phyloP scores from a whole-genome alignment of 257 asterid species.

The Nicotiana tabacum region DNA sequence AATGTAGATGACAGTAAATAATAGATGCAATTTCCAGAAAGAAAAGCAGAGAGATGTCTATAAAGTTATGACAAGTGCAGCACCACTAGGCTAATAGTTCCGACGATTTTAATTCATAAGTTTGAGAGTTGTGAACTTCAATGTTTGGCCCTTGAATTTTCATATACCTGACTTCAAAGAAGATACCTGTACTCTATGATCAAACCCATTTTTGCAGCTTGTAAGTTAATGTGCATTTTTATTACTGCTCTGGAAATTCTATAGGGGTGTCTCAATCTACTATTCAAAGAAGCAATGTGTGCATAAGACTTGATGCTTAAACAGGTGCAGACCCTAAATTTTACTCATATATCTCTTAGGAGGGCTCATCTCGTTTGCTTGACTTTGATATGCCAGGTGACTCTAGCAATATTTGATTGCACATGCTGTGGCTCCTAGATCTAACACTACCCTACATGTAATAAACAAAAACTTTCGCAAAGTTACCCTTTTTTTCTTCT shows the following conservation, averaged over 20 bases:
- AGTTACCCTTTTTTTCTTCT: background rate
- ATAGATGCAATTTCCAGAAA: background rate
- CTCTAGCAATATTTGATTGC: conserved; percentile 2
- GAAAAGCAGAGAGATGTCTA: background rate
- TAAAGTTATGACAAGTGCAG: background rate
- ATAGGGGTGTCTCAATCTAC: background rate
- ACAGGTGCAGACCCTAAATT: background rate
- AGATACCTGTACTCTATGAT: background rate
- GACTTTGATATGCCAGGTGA: background rate
- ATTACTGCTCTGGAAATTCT: background rate
- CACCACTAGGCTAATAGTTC: background rate
- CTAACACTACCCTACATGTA: background rate
- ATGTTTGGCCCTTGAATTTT: background rate
- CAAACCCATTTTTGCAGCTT: background rate
- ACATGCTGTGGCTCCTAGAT: background rate
- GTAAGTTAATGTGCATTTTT: background rate
- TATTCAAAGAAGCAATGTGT: background rate
- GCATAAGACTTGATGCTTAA: background rate
- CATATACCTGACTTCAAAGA: background rate
- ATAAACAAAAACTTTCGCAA: background rate
- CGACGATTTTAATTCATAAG: background rate
- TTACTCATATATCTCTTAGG: background rate
- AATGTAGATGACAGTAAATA: background rate
- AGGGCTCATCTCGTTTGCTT: background rate
- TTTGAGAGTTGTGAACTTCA: background rate